phyloP scores from a whole-genome alignment of 2,329 filamentous ascomycete species.

The Ploettnerulaceae sp. region DNA sequence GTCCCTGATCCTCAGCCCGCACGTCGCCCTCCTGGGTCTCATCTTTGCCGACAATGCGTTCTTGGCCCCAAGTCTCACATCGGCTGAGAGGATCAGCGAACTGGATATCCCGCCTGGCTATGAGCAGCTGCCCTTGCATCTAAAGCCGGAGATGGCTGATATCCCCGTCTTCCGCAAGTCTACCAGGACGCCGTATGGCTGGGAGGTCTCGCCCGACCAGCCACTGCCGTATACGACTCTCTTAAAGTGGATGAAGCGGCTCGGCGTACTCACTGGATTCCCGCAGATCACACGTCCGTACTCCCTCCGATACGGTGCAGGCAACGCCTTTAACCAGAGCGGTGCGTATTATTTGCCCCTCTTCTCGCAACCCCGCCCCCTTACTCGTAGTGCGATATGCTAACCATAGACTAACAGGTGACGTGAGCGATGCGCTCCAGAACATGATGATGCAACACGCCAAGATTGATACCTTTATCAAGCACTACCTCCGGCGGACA shows the following conservation, averaged over 20 bases:
- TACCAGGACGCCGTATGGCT: no score
- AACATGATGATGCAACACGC: slow-evolving; percentile 24
- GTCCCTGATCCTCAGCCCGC: no score
- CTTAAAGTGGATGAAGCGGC: slow-evolving; percentile 18
- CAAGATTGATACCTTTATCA: slow-evolving; percentile 21
- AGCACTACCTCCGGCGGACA: slow-evolving; percentile 17
- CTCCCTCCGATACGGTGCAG: slow-evolving; percentile 21
- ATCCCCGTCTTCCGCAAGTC: slow-evolving; percentile 30
- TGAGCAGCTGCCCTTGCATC: slow-evolving; percentile 22
- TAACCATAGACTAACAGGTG: slow-evolving; percentile 13
- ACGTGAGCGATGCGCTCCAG: slow-evolving; percentile 20
- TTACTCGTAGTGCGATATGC: slow-evolving; percentile 7
- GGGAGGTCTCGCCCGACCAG: slow-evolving; percentile 22
- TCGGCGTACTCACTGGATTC: slow-evolving; percentile 22
- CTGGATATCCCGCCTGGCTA: slow-evolving; percentile 28
- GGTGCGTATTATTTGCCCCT: slow-evolving; percentile 1
- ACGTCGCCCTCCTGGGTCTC: no score
- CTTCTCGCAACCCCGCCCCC: slow-evolving; percentile 6
- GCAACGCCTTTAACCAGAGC: slow-evolving; percentile 26
- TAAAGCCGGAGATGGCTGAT: slow-evolving; percentile 22
- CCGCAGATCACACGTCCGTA: slow-evolving; percentile 20
- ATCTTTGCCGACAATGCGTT: no score
- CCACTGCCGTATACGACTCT: slow-evolving; percentile 23
- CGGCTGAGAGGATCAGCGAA: no score
- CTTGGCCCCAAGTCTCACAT: no score